These are phyloP conservation scores for Coprinopsis sp. DNA, from an alignment of 768 basidiomycete species.

Conservation along the genomic window DNA sequence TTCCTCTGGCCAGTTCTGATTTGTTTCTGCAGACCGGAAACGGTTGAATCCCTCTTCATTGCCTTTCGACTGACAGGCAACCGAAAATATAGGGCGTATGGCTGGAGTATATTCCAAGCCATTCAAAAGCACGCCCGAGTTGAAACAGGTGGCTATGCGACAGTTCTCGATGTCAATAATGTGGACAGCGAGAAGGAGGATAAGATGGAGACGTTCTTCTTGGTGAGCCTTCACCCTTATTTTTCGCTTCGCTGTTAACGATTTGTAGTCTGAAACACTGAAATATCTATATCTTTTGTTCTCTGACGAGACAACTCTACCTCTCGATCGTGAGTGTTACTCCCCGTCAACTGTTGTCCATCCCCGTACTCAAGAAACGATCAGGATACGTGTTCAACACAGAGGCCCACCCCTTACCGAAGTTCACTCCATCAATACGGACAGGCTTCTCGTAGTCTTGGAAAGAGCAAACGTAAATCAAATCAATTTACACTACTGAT, in stretches of 20 bases:
- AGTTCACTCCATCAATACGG: slow-evolving; percentile 40
- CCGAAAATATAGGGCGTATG: slow-evolving; percentile 70
- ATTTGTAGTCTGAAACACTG: slow-evolving; percentile 71
- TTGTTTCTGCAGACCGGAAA: slow-evolving; percentile 65
- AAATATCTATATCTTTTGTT: slow-evolving; percentile 92
- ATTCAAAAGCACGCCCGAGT: slow-evolving; percentile 81
- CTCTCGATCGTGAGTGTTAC: slow-evolving; percentile 60
- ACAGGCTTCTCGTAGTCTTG: slow-evolving; percentile 1
- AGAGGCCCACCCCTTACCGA: slow-evolving; percentile 62
- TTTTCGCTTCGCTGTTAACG: background rate
- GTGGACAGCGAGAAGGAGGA: slow-evolving; percentile 67
- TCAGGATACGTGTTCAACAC: slow-evolving; percentile 90
- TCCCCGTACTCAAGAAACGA: background rate
- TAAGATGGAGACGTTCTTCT: slow-evolving; percentile 94
- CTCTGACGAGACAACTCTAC: slow-evolving; percentile 64
- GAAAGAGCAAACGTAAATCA: too few species aligned
- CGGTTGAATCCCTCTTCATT: slow-evolving; percentile 88
- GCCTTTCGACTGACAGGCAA: slow-evolving; percentile 90
- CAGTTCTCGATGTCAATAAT: slow-evolving; percentile 80
- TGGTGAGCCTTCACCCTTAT: slow-evolving; percentile 47
- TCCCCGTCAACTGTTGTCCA: background rate
- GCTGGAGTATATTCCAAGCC: slow-evolving; percentile 86
- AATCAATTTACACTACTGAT: too few species aligned
- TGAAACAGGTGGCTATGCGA: slow-evolving; percentile 78
- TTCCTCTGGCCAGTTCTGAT: background rate